Conservation (phyloP, 805 yeast species). For the Candida dendrica region DNA sequence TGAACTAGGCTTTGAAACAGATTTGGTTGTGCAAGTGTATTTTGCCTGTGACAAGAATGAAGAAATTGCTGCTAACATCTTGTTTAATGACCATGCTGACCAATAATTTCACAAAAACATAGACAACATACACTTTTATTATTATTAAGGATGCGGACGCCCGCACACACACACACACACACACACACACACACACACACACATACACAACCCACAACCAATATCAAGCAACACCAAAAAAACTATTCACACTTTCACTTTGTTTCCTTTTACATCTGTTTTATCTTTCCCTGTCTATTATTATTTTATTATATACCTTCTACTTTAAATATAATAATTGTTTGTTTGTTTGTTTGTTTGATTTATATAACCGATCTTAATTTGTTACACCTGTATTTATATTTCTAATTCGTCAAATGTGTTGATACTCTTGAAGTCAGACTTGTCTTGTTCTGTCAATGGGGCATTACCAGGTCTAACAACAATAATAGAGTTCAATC, state of each 20-base stretch:
- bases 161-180: too few species aligned
- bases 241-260: too few species aligned
- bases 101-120: too few species aligned
- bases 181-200: too few species aligned
- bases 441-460: slow-evolving; percentile 29
- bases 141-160: too few species aligned
- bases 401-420: slow-evolving; percentile 22
- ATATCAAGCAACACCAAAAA: too few species aligned
- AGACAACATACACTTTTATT: too few species aligned
- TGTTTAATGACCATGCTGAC: slow-evolving; percentile 55
- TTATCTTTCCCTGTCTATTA: background rate
- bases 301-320: background rate
- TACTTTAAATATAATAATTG: too few species aligned
- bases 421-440: slow-evolving; percentile 18
- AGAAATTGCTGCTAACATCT: slow-evolving; percentile 89
- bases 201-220: too few species aligned
- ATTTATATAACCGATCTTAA: too few species aligned
- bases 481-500: slow-evolving; percentile 51
- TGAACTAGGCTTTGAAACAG: slow-evolving; percentile 88
- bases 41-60: slow-evolving; percentile 98
- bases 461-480: slow-evolving; percentile 71
- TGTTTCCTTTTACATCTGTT: too few species aligned
- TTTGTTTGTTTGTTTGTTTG: too few species aligned
- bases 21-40: slow-evolving; percentile 84
- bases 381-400: background rate